These are phyloP conservation scores for Vigna nakashimae DNA, from an alignment of 306 rosid species.

Conservation along the genomic window DNA sequence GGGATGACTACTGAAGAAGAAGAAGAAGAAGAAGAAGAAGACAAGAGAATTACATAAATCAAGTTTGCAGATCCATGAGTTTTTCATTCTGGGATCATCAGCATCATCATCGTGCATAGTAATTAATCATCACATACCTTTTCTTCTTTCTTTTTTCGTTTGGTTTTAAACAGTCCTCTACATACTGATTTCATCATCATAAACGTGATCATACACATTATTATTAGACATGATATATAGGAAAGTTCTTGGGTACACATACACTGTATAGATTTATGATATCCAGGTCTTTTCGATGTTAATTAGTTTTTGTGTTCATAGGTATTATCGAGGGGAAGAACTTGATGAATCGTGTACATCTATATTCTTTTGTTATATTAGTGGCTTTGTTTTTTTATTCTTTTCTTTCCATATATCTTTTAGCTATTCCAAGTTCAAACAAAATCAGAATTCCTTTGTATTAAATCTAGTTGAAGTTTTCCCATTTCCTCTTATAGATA, in stretches of 20 bases:
- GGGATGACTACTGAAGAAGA: slow-evolving; percentile 60
- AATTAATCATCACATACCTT: slow-evolving; percentile 1
- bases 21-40: slow-evolving; percentile 9
- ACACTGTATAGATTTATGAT: slow-evolving; percentile 56
- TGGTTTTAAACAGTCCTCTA: slow-evolving; percentile 20
- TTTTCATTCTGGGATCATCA: slow-evolving; percentile 48
- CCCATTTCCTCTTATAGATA: slow-evolving; percentile 22
- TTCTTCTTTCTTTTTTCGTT: neutral
- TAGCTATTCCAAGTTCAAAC: neutral
- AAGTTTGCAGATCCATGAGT: slow-evolving; percentile 47
- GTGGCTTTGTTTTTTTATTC: slow-evolving; percentile 51
- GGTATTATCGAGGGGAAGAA: slow-evolving; percentile 48
- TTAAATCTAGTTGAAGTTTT: slow-evolving; percentile 27
- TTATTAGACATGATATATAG: slow-evolving; percentile 28
- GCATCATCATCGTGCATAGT: slow-evolving; percentile 37
- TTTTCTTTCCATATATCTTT: slow-evolving; percentile 6
- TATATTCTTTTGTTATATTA: slow-evolving; percentile 60
- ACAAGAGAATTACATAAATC: slow-evolving; percentile 14
- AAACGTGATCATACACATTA: slow-evolving; percentile 34
- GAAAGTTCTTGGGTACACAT: slow-evolving; percentile 48
- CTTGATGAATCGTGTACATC: slow-evolving; percentile 55
- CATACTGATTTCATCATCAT: slow-evolving; percentile 41
- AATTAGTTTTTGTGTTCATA: slow-evolving; percentile 39
- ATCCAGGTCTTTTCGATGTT: slow-evolving; percentile 47
- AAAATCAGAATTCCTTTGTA: neutral